Evolutionary conservation across 257 asterid genomes (phyloP), one percentile per base, ranked within the genome.

Genomic region (Ophiorrhiza pumila): DNA sequence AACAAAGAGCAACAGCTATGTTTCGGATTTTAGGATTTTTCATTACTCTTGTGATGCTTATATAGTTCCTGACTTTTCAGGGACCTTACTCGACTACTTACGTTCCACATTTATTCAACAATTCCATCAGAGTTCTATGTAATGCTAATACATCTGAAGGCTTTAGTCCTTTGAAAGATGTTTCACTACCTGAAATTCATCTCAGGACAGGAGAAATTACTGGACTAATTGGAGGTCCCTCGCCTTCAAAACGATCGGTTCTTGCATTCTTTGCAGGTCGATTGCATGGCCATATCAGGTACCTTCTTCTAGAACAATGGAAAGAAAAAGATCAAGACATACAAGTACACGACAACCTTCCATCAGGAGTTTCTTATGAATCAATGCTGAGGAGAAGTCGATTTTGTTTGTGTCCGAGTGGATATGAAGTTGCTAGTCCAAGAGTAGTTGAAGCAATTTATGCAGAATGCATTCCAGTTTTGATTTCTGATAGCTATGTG

Each of bases 71-170:
- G 49, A 25, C 8, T 45, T 76, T 81, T 47, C 78, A 91, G 96
- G 98, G 92, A n/a, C 96, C 96, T 0, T 57, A 77, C 71, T 22
- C 93, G 42, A 85, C 91, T 11, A 59, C 87, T 1, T 84, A 79
- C 41, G 91, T 71, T 27, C 98, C 98, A 42, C 76, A 78, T 9
- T 49, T 90, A 12, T 90, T 80, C 88, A 86, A 88, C 56, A 89
- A 78, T 66, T 92, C 96, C 68, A 90, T 91, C 20, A 77, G 97
- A 78, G 97, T 87, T 3, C 50, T 91, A 11, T 91, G 96, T 85
- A 91, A 91, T 68, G 97, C 97, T 50, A 92, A 92, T 61, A 92
- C 87, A 1, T 92, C 96, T 0, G 97, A 92, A 79, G 95, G 96
- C 34, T 92, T 90, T 78, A 87, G 88, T 68, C 96, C 96, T 14